A percentile compares a stretch with the other conserved stretches of the same genome.
Evolutionary conservation across 495 filamentous ascomycete species (phyloP).

Genomic region (Hypomontagnella submonticulosa): DNA sequence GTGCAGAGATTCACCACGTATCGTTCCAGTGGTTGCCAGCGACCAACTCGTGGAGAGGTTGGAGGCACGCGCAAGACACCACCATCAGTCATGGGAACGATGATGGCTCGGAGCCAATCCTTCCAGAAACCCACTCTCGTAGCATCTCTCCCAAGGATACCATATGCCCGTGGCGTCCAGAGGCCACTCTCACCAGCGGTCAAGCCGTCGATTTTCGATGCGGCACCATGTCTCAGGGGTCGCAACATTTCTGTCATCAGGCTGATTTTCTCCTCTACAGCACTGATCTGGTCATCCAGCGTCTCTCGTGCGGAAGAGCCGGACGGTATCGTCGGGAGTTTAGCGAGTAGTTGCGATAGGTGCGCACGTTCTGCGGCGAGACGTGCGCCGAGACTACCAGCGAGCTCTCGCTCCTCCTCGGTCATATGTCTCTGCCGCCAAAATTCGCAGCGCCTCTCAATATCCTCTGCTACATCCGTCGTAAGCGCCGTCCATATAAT

Average conservation of each 20-base stretch:
- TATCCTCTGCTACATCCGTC: conserved; percentile 79
- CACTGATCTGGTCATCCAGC: conserved; percentile 92
- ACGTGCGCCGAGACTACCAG: conserved; percentile 89
- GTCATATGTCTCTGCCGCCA: conserved; percentile 97
- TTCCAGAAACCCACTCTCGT: conserved; percentile 96
- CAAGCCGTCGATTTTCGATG: conserved; percentile 95
- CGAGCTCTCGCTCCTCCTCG: conserved; percentile 92
- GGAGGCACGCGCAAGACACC: conserved; percentile 82
- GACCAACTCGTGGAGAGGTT: conserved; percentile 89
- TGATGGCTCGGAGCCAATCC: conserved; percentile 92
- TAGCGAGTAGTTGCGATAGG: conserved; percentile 84
- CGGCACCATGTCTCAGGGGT: conserved; percentile 91
- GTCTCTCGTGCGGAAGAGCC: conserved; percentile 83
- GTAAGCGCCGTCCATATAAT: conserved; percentile 94
- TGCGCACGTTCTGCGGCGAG: conserved; percentile 91
- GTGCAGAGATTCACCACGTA: conserved; percentile 98
- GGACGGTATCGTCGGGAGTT: conserved; percentile 80
- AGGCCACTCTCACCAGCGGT: conserved; percentile 96
- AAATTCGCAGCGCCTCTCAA: conserved; percentile 91
- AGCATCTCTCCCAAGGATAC: conserved; percentile 87
- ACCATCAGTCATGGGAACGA: conserved; percentile 94
- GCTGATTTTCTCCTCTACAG: conserved; percentile 95
- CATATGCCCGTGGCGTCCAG: conserved; percentile 95
- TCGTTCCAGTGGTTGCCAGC: conserved; percentile 95
- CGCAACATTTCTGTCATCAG: conserved; percentile 96